Evolutionary conservation across 192 early-diverging fungal species (phyloP).

Genomic region (Podila minutissima): DNA sequence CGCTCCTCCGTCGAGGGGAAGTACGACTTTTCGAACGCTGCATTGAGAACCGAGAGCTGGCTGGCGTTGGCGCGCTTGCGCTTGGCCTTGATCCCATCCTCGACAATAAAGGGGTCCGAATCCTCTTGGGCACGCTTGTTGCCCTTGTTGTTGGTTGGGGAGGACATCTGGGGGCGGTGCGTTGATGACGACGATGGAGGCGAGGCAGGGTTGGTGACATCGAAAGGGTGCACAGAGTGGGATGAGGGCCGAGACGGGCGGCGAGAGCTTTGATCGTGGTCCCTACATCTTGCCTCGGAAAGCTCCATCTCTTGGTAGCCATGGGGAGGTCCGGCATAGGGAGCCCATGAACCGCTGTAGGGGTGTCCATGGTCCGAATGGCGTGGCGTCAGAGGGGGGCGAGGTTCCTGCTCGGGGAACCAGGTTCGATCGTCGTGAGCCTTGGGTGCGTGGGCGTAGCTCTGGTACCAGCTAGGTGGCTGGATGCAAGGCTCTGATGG

Average conservation of each 20-base stretch:
- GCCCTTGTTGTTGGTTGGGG: neutral
- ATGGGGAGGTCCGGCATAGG: neutral
- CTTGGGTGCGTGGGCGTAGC: slow-evolving; percentile 25
- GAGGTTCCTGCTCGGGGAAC: neutral
- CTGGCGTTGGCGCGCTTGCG: slow-evolving; percentile 83
- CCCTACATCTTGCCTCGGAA: neutral
- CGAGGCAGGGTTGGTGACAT: neutral
- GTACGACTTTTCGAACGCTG: slow-evolving; percentile 78
- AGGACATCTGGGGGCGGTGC: too few species aligned
- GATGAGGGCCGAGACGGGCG: neutral
- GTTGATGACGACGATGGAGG: neutral
- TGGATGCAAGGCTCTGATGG: slow-evolving; percentile 10
- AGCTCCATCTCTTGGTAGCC: neutral
- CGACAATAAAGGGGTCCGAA: slow-evolving; percentile 22
- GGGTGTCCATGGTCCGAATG: slow-evolving; percentile 12
- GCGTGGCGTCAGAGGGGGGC: slow-evolving; percentile 8
- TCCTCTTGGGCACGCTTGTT: slow-evolving; percentile 23
- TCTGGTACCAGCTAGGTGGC: slow-evolving; percentile 46
- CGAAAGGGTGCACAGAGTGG: slow-evolving; percentile 45
- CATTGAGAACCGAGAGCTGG: slow-evolving; percentile 80
- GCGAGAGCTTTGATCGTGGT: slow-evolving; percentile 5
- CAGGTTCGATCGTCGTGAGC: too few species aligned
- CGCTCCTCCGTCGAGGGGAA: slow-evolving; percentile 89
- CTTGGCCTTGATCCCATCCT: slow-evolving; percentile 68
- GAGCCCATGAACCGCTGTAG: too few species aligned